Evolutionary conservation across 2,329 filamentous ascomycete species (phyloP), one percentile per base, ranked within the genome.

Genomic region (Pseudogymnoascus sp.): DNA sequence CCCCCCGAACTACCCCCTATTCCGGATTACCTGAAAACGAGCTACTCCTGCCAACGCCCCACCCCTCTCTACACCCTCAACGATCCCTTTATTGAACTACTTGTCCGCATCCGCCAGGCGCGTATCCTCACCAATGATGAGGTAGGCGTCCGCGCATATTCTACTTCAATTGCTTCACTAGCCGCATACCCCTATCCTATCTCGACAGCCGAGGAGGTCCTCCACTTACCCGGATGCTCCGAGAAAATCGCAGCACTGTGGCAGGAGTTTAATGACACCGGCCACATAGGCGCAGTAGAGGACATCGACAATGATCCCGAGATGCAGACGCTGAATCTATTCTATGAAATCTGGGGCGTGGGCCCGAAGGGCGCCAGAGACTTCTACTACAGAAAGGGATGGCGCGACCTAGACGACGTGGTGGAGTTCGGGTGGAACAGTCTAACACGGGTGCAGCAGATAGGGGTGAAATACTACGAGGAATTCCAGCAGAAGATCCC

Each of bases 301-400:
- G 82, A 86, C 3, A 82, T 89, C 1, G 82, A 88, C 61, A 75
- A 77, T 0, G 86, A 96, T 68, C 78, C 84, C 11, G 83, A 81
- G 64, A 79, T 95, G 64, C 79, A 80, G 19, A 80, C 86, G 0
- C 76, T 97, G 3, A 80, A 84, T 50, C 73, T 81, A 0, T 97
- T 97, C 74, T 90, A 89, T 76, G 80, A 89, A 4, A 96, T 97
- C 64, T 96, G 91, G 90, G 93, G 93, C n/a, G 91, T 97, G 0
- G 93, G 89, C 0, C 87, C 89, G 1, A 86, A 85, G 11, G 95
- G 89, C 0, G 93, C 93, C 0, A 81, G 87, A 14, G 84, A 93
- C 1, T 96, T 96, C 70, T 95, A 93, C 73, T 61, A 61, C 59
- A 82, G 84, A 14, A 86, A 85, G 66, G 84, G 90, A 29, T 97